Evolutionary conservation across 2,329 filamentous ascomycete species (phyloP), one percentile per base, ranked within the genome.

Genomic region (Colletotrichum sidae): DNA sequence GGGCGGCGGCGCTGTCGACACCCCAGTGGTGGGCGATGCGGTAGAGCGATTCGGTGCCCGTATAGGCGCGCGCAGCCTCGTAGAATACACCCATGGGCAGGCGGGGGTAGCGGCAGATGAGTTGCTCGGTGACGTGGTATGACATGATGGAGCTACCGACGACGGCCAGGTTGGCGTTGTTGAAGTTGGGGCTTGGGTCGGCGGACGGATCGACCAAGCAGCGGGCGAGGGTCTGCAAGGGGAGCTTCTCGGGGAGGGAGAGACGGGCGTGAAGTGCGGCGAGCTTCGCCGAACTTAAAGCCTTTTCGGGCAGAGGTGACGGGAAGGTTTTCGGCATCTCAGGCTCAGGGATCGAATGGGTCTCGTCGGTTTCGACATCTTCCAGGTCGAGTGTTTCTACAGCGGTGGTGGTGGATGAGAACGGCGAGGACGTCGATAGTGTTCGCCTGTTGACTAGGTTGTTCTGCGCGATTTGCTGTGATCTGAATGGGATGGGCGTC

Each of bases 231-330:
- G 92, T 95, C 81, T 96, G 86, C 66, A 97, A 80, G 41, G 96
- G 95, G 68, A 98, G 86, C 79, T 91, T 92, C 68, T 87, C 85
- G 33, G 94, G 90, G 61, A 99, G 88, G 45, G 89, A 88, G 67
- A 99, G 87, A 78, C 96, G 92, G 72, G 94, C 93, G 78, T 97
- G 94, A 50, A 99, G 88, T 69, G 96, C 94, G 69, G 94, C 90
- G 72, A 99, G 91, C 83, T 97, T 98, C 68, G 94, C 90, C 51
- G 95, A 98, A 70, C 83, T 78, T 66, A 84, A 80, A 47, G 93
- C 91, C 70, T 85, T 84, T 72, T 86, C 81, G 70, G 89, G 88
- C 59, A 86, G 86, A 70, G 93, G 93, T 73, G 93, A 95, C 57
- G 92, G 91, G 69, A 90, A 35, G 67, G 67, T 9, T 44, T 4